phyloP scores from a whole-genome alignment of 495 filamentous ascomycete species.

The Aspergillus saccharolyticus region DNA sequence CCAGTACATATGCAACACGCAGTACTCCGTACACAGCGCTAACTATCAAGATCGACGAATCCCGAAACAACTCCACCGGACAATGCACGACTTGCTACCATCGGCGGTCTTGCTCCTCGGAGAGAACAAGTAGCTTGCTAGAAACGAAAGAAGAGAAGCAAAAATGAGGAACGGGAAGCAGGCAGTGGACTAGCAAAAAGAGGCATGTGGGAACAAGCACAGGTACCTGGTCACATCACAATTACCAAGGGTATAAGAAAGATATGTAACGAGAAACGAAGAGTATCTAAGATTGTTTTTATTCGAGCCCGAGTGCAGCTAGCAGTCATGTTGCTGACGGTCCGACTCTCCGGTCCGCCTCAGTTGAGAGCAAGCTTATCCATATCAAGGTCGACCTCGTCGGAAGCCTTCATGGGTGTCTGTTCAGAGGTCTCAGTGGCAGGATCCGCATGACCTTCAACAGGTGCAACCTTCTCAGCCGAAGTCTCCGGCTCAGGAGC shows the following conservation, averaged over 20 bases:
- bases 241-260: constrained; percentile 21
- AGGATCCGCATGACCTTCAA: neutral
- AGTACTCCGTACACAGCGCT: constrained; percentile 8
- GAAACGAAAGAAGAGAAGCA: constrained; percentile 4
- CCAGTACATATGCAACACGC: constrained; percentile 9
- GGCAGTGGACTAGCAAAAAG: neutral
- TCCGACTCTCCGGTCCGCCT: neutral
- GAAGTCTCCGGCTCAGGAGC: neutral
- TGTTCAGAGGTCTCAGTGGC: constrained; percentile 1
- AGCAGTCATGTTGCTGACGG: neutral
- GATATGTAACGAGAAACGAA: constrained; percentile 16
- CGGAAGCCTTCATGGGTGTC: neutral
- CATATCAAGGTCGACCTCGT: constrained; percentile 29
- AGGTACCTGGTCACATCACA: constrained; percentile 12
- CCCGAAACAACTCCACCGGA: constrained; percentile 19
- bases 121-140: constrained; percentile 4
- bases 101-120: constrained; percentile 9
- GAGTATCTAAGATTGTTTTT: neutral
- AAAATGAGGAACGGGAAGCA: constrained; percentile 4
- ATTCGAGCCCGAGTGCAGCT: neutral
- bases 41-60: constrained; percentile 13
- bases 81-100: constrained; percentile 15
- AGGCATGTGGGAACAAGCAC: constrained; percentile 3
- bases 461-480: constrained; percentile 5
- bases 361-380: constrained; percentile 26